Evolutionary conservation across 1,139 yeast species (phyloP), one percentile per base, ranked within the genome.

Genomic region (Suhomyces maxii): DNA sequence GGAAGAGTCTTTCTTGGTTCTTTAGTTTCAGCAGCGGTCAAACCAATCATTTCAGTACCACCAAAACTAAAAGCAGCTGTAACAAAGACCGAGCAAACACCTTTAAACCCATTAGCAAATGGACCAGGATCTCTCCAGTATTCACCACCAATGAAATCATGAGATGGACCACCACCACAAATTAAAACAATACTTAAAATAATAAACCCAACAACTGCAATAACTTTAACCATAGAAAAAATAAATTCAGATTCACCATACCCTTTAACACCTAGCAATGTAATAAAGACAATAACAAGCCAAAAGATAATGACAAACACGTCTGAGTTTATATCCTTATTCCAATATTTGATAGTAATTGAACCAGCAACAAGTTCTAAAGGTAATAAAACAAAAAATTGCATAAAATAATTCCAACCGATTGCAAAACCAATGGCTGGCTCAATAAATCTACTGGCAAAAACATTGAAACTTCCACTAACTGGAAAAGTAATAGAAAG

Each of bases 1-100:
- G 95, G 95, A 45, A 88, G 69, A 32, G 87, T 64, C 58, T 76
- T 78, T 60, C 76, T 57, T 7, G 76, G 76, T 42, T 64, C 56
- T 37, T 61, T 55, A 36, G 79, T 65, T 54, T 77, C 82, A 33
- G 83, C 83, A 26, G 83, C 80, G 40, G 73, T 66, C 41, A 69
- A 57, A 14, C 72, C 73, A 50, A 67, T 61, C 60, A 76, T 65
- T 56, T 75, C 80, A 23, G 76, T 68, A 39, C 73, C 73, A 34
- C 73, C 63, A 32, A 57, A 58, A 46, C 59, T 51, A 47, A 58
- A 58, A 3, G 61, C 63, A 28, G 63, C 63, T 14, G 69, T 66
- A 14, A 68, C 71, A 49, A 69, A 75, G 7, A 76, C 77, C 2
- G 77, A 64, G 36, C 77, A 73, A 42, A 77, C 75, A 30, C 81